Percentiles rank a stretch among this genome's conserved stretches.
Evolutionary conservation across 2,329 filamentous ascomycete species (phyloP).

Genomic region (Hypoxylon sp.): DNA sequence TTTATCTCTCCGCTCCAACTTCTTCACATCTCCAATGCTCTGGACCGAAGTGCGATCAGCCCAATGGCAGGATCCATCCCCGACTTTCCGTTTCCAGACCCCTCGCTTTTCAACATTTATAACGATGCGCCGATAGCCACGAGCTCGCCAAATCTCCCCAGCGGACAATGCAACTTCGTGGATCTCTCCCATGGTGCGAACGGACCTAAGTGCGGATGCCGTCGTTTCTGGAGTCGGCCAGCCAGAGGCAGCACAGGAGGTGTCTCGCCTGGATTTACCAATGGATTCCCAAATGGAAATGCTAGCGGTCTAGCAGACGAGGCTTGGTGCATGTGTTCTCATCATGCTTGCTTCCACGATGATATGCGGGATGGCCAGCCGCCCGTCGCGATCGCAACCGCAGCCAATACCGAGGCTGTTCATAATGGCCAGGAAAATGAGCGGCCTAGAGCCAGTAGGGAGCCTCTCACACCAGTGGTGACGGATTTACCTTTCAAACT

Average conservation of each 20-base stretch:
- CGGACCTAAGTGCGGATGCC: constrained; percentile 68
- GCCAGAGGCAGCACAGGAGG: constrained; percentile 47
- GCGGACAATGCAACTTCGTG: constrained; percentile 68
- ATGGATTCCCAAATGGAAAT: constrained; percentile 41
- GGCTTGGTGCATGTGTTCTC: constrained; percentile 71
- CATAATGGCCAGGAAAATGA: constrained; percentile 65
- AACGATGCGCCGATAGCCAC: constrained; percentile 57
- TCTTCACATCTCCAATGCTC: constrained; percentile 47
- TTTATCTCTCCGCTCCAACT: constrained; percentile 28
- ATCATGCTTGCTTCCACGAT: constrained; percentile 72
- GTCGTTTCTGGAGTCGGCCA: constrained; percentile 68
- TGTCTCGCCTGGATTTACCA: constrained; percentile 42
- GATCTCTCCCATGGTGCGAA: constrained; percentile 64
- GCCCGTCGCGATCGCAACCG: constrained; percentile 42
- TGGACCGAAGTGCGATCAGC: constrained; percentile 50
- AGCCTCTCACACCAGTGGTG: constrained; percentile 64
- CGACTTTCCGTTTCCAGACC: constrained; percentile 57
- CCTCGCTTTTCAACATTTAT: constrained; percentile 67
- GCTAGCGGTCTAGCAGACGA: constrained; percentile 52
- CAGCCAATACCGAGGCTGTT: constrained; percentile 41
- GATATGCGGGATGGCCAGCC: constrained; percentile 54
- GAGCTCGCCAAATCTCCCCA: constrained; percentile 56
- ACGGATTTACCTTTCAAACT: constrained; percentile 59
- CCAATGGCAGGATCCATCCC: constrained; percentile 67
- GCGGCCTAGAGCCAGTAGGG: constrained; percentile 59